phyloP scores from a whole-genome alignment of 2,329 filamentous ascomycete species.

The Seiridium unicorne region DNA sequence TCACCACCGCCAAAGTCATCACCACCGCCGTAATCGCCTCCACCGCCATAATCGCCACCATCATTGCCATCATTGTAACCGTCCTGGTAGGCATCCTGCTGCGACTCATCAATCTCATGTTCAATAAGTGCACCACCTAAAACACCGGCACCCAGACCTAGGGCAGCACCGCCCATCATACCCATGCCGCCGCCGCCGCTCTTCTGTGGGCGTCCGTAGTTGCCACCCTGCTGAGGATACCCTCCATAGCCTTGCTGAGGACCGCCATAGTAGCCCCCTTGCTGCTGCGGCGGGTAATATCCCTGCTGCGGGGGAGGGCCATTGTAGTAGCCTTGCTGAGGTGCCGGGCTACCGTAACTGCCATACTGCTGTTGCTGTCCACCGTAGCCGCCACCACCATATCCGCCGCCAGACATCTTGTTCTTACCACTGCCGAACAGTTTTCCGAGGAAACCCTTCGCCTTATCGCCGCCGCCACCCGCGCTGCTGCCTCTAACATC shows the following conservation, averaged over 20 bases:
- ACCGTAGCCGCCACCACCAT: constrained; percentile 28
- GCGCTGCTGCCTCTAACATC: constrained; percentile 13
- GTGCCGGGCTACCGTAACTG: constrained; percentile 20
- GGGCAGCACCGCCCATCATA: constrained; percentile 68
- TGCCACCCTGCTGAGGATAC: constrained; percentile 28
- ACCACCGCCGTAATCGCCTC: constrained; percentile 28
- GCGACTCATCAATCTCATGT: constrained; percentile 61
- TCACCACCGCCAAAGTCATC: constrained; percentile 17
- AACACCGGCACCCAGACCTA: constrained; percentile 79
- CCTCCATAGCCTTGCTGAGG: constrained; percentile 37
- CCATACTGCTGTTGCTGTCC: constrained; percentile 25
- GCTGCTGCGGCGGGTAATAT: background rate
- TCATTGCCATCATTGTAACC: constrained; percentile 44
- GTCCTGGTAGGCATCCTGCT: constrained; percentile 57
- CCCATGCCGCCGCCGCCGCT: constrained; percentile 57
- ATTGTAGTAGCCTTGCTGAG: constrained; percentile 7
- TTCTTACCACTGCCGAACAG: constrained; percentile 28
- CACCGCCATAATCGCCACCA: constrained; percentile 32
- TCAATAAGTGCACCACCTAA: constrained; percentile 74
- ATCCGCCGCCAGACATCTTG: constrained; percentile 25
- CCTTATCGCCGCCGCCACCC: constrained; percentile 36
- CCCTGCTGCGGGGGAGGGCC: constrained; percentile 29
- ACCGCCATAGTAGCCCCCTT: constrained; percentile 25
- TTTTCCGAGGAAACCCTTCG: constrained; percentile 34
- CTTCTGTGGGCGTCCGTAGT: constrained; percentile 28